Percentiles rank a stretch among this genome's conserved stretches.
Evolutionary conservation across 257 asterid species (phyloP).

Genomic region (Nicotiana tomentosiformis): DNA sequence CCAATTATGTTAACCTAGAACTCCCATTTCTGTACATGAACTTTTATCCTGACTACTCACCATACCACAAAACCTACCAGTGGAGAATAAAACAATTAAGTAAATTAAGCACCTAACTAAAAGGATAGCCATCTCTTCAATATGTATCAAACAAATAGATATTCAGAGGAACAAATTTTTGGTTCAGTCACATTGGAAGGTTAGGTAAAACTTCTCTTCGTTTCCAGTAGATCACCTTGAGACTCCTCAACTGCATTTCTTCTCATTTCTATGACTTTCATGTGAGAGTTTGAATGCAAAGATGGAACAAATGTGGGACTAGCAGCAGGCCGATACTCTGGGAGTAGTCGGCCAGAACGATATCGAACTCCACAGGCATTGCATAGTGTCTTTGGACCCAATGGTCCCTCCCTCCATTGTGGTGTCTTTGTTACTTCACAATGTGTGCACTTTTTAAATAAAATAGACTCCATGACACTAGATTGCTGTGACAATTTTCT

Average conservation of each 20-base stretch:
- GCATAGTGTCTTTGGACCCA: conserved; percentile 65
- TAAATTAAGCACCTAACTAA: conserved; percentile 21
- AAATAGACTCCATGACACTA: neutral
- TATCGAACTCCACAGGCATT: conserved; percentile 63
- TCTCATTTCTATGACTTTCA: conserved; percentile 55
- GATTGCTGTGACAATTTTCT: conserved; percentile 11
- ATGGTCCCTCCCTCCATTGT: conserved; percentile 60
- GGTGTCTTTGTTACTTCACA: conserved; percentile 56
- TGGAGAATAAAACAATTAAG: neutral
- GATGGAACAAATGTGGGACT: conserved; percentile 54
- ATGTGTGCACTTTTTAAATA: conserved; percentile 44
- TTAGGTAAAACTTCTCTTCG: no score
- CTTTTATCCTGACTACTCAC: neutral
- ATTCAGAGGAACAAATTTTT: conserved; percentile 32
- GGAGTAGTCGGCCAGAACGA: conserved; percentile 52
- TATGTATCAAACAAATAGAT: conserved; percentile 34
- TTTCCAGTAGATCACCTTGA: neutral
- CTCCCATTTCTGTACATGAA: conserved; percentile 17
- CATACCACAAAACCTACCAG: neutral
- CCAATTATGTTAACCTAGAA: neutral
- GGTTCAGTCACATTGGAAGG: conserved; percentile 23
- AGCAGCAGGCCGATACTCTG: conserved; percentile 59
- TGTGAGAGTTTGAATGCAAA: conserved; percentile 63
- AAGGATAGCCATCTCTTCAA: conserved; percentile 22
- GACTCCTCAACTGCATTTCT: conserved; percentile 8